Evolutionary conservation across 169 alveolate genomes (phyloP).

Genomic region (Cryptosporidium sp.): DNA sequence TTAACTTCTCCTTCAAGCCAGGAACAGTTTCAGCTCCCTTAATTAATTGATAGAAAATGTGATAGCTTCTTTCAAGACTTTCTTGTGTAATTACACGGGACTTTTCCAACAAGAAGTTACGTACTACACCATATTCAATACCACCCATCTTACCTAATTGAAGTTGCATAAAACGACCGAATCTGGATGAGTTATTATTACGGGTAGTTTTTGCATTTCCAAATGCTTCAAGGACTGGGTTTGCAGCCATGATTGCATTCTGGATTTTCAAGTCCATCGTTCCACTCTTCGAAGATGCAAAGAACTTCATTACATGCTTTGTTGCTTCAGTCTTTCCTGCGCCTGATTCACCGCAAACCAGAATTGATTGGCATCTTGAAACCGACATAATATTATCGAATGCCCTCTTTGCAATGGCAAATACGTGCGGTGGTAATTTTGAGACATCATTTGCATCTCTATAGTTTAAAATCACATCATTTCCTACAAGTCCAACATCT

Average conservation of each 20-base stretch:
- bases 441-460: constrained; percentile 84
- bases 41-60: constrained; percentile 95
- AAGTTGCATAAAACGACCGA: constrained; percentile 96
- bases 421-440: constrained; percentile 89
- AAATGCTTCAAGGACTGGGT: constrained; percentile 98
- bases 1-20: constrained; percentile 83
- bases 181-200: constrained; percentile 97
- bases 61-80: constrained; percentile 94
- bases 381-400: constrained; percentile 83
- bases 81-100: constrained; percentile 95
- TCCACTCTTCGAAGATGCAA: constrained; percentile 87
- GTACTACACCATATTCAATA: constrained; percentile 91
- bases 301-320: constrained; percentile 92
- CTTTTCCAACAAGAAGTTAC: constrained; percentile 95
- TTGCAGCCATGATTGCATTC: constrained; percentile 93
- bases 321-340: constrained; percentile 99
- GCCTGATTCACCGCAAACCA: constrained; percentile 98
- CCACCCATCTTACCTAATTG: constrained; percentile 90
- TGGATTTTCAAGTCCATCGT: constrained; percentile 82
- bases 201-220: constrained; percentile 99
- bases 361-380: constrained; percentile 89
- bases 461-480: constrained; percentile 85
- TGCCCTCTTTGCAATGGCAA: constrained; percentile 89
- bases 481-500: constrained; percentile 89
- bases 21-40: constrained; percentile 88